These are phyloP conservation scores for Filobasidium floriforme DNA, from an alignment of 768 basidiomycete genomes.

Conservation along the genomic window DNA sequence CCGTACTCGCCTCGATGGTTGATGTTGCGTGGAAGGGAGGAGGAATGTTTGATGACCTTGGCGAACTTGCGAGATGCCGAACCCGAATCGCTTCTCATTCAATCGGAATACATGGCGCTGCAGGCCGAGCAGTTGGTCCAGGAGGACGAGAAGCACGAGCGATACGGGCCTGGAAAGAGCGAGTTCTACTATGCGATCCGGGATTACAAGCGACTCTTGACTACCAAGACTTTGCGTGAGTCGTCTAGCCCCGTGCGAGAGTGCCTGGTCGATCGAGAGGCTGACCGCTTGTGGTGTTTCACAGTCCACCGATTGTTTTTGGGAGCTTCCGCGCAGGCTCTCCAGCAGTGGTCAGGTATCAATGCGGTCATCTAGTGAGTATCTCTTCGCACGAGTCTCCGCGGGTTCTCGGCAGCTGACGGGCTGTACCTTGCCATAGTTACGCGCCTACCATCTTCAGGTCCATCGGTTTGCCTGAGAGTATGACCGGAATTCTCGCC, in stretches of 20 bases:
- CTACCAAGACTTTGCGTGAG: slow-evolving; percentile 45
- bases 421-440: slow-evolving; percentile 53
- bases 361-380: slow-evolving; percentile 47
- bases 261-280: too few species aligned
- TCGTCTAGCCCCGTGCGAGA: too few species aligned
- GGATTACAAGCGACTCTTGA: slow-evolving; percentile 59
- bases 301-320: slow-evolving; percentile 53
- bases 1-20: slow-evolving; percentile 70
- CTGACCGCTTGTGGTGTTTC: too few species aligned
- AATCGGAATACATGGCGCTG: slow-evolving; percentile 48
- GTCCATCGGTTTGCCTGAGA: slow-evolving; percentile 57
- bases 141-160: slow-evolving; percentile 60
- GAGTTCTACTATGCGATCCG: slow-evolving; percentile 55
- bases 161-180: slow-evolving; percentile 35
- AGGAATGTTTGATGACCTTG: slow-evolving; percentile 62
- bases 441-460: slow-evolving; percentile 65
- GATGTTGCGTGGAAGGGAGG: slow-evolving; percentile 64
- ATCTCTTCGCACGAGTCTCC: neutral
- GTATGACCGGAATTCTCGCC: slow-evolving; percentile 55
- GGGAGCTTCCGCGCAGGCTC: slow-evolving; percentile 63
- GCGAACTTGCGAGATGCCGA: slow-evolving; percentile 56
- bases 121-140: slow-evolving; percentile 63
- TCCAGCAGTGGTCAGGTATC: slow-evolving; percentile 77
- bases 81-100: slow-evolving; percentile 49
- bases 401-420: slow-evolving; percentile 10